phyloP scores from a whole-genome alignment of 2,329 filamentous ascomycete species.

The Tothia fuscella region DNA sequence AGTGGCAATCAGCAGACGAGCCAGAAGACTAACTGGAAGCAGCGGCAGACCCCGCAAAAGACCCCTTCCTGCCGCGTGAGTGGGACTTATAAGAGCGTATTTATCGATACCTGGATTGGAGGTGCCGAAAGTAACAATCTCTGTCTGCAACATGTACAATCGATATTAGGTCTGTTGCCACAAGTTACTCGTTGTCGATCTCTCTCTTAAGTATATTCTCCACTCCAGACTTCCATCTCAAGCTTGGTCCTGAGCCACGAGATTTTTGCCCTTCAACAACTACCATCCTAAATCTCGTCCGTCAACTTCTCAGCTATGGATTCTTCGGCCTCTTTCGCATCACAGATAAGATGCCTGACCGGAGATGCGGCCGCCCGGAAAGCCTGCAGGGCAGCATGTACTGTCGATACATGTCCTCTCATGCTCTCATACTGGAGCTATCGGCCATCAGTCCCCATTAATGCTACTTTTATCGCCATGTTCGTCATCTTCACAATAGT shows the following conservation, averaged over 20 bases:
- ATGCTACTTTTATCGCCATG: conserved; percentile 27
- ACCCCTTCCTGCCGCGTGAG: not conserved
- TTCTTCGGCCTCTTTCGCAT: conserved; percentile 1
- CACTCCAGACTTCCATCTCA: not conserved
- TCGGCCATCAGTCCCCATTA: conserved; percentile 25
- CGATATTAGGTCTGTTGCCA: conserved; percentile 7
- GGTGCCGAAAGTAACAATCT: too few species aligned
- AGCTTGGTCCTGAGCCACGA: too few species aligned
- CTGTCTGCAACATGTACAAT: conserved; percentile 3
- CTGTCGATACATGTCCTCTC: conserved; percentile 19
- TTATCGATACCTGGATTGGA: too few species aligned
- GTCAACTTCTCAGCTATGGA: not conserved
- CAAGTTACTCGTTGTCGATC: not conserved
- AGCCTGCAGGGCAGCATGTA: conserved; percentile 10
- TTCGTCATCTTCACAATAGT: conserved; percentile 20
- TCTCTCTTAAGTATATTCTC: conserved; percentile 4
- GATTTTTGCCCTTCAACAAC: not conserved
- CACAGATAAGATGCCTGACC: conserved; percentile 9
- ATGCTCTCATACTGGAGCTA: conserved; percentile 29
- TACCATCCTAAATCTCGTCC: not conserved
- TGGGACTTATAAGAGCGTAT: too few species aligned
- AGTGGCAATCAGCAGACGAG: not conserved
- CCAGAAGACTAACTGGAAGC: not conserved
- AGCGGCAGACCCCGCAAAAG: not conserved
- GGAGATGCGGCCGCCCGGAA: conserved; percentile 3